phyloP scores from a whole-genome alignment of 225 moss, liverwort and hornwort species.

The Bryum argenteum region DNA sequence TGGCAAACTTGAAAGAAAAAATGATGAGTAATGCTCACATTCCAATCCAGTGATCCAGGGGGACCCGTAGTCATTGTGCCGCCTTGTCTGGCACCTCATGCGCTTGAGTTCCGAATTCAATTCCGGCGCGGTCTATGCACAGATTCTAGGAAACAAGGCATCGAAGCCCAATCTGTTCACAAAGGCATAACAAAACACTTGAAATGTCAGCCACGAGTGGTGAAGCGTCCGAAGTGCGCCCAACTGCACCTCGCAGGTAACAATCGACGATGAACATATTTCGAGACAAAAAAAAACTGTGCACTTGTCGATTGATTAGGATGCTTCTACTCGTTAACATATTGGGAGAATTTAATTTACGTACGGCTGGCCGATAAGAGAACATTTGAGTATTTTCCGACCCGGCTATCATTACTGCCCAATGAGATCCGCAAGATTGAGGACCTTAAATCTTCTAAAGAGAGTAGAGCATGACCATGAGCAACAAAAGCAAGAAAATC shows the following conservation, averaged over 20 bases:
- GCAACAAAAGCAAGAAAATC: no score
- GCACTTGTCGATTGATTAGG: no score
- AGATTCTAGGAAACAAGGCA: constrained; percentile 15
- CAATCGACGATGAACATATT: neutral
- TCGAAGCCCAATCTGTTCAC: constrained; percentile 25
- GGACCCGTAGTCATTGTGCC: constrained; percentile 53
- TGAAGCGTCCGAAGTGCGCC: neutral
- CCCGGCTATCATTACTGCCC: no score
- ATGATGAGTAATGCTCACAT: constrained; percentile 39
- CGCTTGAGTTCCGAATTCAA: constrained; percentile 35
- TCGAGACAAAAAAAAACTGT: neutral
- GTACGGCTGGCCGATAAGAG: no score
- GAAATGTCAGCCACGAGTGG: neutral
- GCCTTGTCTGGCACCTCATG: constrained; percentile 46
- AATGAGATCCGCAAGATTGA: no score
- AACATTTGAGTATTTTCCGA: no score
- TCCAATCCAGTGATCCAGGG: constrained; percentile 63
- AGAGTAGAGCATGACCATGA: no score
- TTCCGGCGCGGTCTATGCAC: constrained; percentile 14
- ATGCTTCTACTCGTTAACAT: no score
- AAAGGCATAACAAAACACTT: neutral
- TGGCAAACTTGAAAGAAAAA: constrained; percentile 16
- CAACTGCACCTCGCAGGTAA: neutral
- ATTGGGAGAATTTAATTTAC: no score
- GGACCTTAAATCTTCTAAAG: no score